Conservation (phyloP, 176 grass and related monocot genomes). For the Dendrocalamus sinicus region DNA sequence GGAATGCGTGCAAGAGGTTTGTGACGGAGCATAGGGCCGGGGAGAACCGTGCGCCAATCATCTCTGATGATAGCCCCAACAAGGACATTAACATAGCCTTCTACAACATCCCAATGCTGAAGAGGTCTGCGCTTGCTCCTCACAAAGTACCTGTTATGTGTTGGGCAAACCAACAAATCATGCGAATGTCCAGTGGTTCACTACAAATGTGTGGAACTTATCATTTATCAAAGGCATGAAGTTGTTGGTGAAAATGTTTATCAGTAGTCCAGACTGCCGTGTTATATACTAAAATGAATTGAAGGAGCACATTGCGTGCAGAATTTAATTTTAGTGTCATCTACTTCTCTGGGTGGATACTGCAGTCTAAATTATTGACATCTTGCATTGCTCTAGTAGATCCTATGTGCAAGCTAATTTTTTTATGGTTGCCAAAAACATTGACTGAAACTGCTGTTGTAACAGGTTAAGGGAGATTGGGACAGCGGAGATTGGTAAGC, state of each 20-base stretch:
- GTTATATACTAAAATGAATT: background rate
- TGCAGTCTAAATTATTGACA: background rate
- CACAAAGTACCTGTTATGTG: background rate
- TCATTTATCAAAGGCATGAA: background rate
- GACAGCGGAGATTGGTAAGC: constrained; percentile 88
- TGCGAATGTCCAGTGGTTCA: background rate
- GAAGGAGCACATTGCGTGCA: background rate
- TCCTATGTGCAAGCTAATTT: background rate
- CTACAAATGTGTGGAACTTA: background rate
- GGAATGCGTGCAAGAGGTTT: constrained; percentile 94
- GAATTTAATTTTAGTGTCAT: background rate
- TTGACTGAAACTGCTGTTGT: constrained; percentile 34
- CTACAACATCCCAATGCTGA: constrained; percentile 88
- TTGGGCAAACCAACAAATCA: background rate
- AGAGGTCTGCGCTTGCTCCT: constrained; percentile 52
- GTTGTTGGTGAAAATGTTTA: constrained; percentile 6
- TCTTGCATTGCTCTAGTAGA: constrained; percentile 4
- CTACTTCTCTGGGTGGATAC: background rate
- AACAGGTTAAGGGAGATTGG: constrained; percentile 81
- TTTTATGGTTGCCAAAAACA: background rate
- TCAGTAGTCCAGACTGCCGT: background rate
- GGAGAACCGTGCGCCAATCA: constrained; percentile 71
- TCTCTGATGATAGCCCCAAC: constrained; percentile 86
- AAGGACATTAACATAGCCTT: constrained; percentile 92
- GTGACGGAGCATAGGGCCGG: constrained; percentile 69